Base-by-base conservation (phyloP, 177 flowering plant species). In the Tripterygium wilfordii region DNA sequence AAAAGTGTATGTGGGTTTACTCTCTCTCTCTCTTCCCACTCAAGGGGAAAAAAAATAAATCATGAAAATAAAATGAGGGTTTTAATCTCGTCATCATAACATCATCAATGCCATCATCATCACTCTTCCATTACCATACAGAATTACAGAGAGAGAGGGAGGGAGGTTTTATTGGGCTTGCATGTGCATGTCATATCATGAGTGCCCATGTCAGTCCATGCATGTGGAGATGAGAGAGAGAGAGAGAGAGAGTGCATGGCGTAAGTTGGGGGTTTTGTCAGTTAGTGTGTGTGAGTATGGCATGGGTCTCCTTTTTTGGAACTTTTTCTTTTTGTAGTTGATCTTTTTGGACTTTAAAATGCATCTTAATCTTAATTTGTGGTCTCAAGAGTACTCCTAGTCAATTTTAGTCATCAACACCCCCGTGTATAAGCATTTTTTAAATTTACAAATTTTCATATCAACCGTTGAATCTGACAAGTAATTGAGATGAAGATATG, bases 181-280 rank as follows among this genome's bases (percentile, higher is more conserved):
- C 64, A 65, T 57, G 61, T 51, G 68, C 68, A 69, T 69, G 64
- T 74, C 75, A 51, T 8, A 47, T 51, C 58, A 74, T 74, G 66
- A 74, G 70, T 70, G 66, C 22, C 36, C 1, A 36, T 62, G 68
- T 58, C 69, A 69, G 75, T 48, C 43, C 64, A 67, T 66, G 68
- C 75, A 69, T 59, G 72, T 69, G 78, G n/a, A n/a, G n/a, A n/a
- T n/a, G n/a, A n/a, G n/a, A n/a, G 35, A 22, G 29, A 45, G 14
- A 33, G 31, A 42, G 18, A 42, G 32, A 43, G 39, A 58, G 40
- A 36, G 25, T 51, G 67, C 65, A 61, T 54, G 64, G 59, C 55
- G 55, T 38, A 31, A 48, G 22, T 22, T 4, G 53, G 42, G 44
- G 14, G 29, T 31, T 40, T 50, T 44, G 59, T 61, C 60, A 61